These are phyloP conservation scores for Camellia granthamiana DNA, from an alignment of 148 eudicot genomes.

Conservation along the genomic window DNA sequence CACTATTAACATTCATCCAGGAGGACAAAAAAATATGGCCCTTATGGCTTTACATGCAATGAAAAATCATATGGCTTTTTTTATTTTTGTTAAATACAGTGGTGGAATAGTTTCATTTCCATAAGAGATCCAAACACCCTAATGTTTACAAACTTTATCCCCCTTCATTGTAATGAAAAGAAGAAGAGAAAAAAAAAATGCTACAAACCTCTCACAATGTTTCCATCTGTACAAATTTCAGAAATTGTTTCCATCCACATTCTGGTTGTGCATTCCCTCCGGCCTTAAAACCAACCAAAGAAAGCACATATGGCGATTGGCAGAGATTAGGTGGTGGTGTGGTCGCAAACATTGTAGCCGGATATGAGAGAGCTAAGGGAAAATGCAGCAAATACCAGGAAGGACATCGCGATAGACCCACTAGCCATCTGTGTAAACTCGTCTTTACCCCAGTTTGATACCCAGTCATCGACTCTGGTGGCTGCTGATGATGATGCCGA, in stretches of 20 bases:
- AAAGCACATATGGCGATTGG: background rate
- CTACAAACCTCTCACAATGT: background rate
- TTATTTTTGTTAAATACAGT: background rate
- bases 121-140: background rate
- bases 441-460: constrained; percentile 86
- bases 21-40: background rate
- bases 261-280: background rate
- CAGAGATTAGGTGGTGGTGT: constrained; percentile 30
- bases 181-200: background rate
- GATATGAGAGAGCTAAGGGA: constrained; percentile 85
- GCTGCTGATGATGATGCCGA: constrained; percentile 94
- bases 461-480: constrained; percentile 80
- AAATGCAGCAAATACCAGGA: constrained; percentile 70
- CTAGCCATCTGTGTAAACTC: constrained; percentile 72
- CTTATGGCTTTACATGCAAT: background rate
- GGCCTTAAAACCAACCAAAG: background rate
- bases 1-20: background rate
- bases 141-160: background rate
- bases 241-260: background rate
- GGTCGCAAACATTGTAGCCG: constrained; percentile 75
- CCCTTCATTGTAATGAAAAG: background rate
- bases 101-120: background rate
- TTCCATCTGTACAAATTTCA: constrained; percentile 9
- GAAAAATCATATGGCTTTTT: background rate
- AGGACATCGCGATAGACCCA: constrained; percentile 84